These are phyloP conservation scores for Debaryomyces castellii DNA, from an alignment of 805 yeast genomes.

Conservation along the genomic window DNA sequence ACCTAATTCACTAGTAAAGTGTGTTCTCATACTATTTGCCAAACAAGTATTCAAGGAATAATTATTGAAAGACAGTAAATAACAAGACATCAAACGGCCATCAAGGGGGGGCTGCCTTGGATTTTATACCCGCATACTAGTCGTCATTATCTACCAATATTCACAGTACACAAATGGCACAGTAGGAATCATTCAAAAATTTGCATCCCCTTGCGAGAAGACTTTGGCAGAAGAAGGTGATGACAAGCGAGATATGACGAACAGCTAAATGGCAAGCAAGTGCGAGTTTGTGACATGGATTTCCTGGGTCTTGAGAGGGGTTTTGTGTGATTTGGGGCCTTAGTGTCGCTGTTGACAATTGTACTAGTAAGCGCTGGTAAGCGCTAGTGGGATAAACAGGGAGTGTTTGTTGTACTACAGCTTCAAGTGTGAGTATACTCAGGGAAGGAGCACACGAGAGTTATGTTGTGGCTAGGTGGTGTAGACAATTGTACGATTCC, in stretches of 20 bases:
- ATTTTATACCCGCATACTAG: not conserved
- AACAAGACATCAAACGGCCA: not conserved
- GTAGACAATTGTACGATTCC: too few relatives aligned
- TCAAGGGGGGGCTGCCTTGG: not conserved
- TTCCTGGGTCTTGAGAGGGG: not conserved
- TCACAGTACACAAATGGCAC: not conserved
- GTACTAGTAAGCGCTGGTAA: too few relatives aligned
- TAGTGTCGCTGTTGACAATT: too few relatives aligned
- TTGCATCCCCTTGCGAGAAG: conserved; percentile 7
- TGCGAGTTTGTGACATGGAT: not conserved
- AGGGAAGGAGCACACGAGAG: too few relatives aligned
- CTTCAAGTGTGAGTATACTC: too few relatives aligned
- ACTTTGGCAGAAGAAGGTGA: not conserved
- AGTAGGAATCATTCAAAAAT: conserved; percentile 4
- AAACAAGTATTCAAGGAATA: too few relatives aligned
- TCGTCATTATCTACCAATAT: not conserved
- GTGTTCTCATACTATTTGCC: not conserved
- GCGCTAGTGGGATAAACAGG: too few relatives aligned
- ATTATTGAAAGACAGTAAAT: too few relatives aligned
- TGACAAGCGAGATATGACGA: conserved; percentile 3
- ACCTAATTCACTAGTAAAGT: not conserved
- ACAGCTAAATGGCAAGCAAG: not conserved
- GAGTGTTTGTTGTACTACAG: too few relatives aligned
- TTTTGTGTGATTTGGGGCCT: not conserved
- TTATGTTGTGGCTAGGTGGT: too few relatives aligned